Base-by-base conservation (phyloP, 495 filamentous ascomycete genomes). In the Penicillium crystallinum region DNA sequence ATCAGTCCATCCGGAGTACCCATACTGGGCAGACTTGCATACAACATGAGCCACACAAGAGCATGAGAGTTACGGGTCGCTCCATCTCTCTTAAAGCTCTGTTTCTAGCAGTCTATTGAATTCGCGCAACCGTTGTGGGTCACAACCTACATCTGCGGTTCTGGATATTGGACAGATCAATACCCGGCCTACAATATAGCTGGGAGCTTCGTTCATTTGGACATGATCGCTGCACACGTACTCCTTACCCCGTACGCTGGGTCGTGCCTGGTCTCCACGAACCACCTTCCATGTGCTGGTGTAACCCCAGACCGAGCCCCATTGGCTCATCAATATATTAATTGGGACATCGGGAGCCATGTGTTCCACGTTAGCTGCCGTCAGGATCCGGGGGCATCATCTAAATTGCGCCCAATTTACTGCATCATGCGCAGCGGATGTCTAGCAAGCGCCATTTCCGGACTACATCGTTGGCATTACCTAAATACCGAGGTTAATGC, bases 371-470 rank as follows among this genome's bases (percentile, higher is more conserved):
- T 27, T 7, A 27, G 23, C 23, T 3, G 23, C 3, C 3, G 3
- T 27, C 23, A 27, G 23, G 23, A 27, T 27, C 23, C 23, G 23
- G 23, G 23, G 23, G 23, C 23, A 27, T 3, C 23, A 27, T 27
- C 23, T 27, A 7, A 49, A 49, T 31, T 41, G 25, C 31, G 36
- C 27, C 41, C 41, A 33, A 49, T 49, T 49, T 49, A 27, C 36
- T 33, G 5, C 1, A 31, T 15, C 41, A n/a, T 29, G 2, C 0
- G 7, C 1, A 4, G n/a, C 25, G 9, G 18, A 17, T 1, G 6
- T 4, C 8, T 14, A 25, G 30, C 31, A 47, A 47, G 45, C 30
- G 45, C 31, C 8, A 47, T 36, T 27, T 46, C 31, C 22, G 10
- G 22, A 1, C 9, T 25, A 27, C 8, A 15, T 42, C 39, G 6